Percentiles rank a stretch among this genome's conserved stretches.
These are phyloP conservation scores for Fusarium nurragi DNA, from an alignment of 2,329 filamentous ascomycete genomes.

Conservation along the genomic window DNA sequence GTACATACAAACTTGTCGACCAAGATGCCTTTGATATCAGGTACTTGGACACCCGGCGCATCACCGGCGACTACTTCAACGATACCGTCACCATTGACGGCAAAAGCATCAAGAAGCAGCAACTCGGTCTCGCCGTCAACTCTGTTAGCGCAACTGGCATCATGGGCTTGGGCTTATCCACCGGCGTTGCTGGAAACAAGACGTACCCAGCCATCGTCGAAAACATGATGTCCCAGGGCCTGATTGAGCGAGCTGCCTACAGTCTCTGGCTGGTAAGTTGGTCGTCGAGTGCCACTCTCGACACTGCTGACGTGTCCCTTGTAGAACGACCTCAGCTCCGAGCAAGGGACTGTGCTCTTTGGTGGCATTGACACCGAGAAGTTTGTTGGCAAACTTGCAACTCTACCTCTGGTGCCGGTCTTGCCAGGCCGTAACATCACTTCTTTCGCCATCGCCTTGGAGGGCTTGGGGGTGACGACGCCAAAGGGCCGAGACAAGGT, in stretches of 20 bases:
- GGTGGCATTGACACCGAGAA: slow-evolving; percentile 81
- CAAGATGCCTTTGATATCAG: slow-evolving; percentile 64
- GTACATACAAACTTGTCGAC: slow-evolving; percentile 57
- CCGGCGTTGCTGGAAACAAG: slow-evolving; percentile 56
- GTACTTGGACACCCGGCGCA: slow-evolving; percentile 67
- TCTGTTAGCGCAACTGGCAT: slow-evolving; percentile 64
- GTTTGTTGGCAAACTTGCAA: slow-evolving; percentile 64
- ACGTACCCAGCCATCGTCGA: slow-evolving; percentile 70
- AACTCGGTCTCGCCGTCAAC: slow-evolving; percentile 63
- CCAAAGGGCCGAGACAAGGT: slow-evolving; percentile 45
- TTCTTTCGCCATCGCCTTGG: slow-evolving; percentile 49
- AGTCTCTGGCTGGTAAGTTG: slow-evolving; percentile 68
- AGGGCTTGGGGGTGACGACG: slow-evolving; percentile 53
- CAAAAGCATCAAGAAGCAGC: slow-evolving; percentile 57
- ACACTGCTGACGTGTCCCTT: slow-evolving; percentile 5
- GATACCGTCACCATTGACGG: slow-evolving; percentile 64
- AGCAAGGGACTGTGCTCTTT: slow-evolving; percentile 77
- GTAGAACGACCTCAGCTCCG: slow-evolving; percentile 68
- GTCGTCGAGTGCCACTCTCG: not conserved
- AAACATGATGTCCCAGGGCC: slow-evolving; percentile 68
- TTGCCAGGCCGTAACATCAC: slow-evolving; percentile 53
- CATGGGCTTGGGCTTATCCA: slow-evolving; percentile 66
- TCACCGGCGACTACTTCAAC: slow-evolving; percentile 65
- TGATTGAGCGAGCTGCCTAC: slow-evolving; percentile 72
- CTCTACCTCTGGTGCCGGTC: slow-evolving; percentile 57